phyloP scores from a whole-genome alignment of 768 basidiomycete genomes.

The Kwoniella pini region DNA sequence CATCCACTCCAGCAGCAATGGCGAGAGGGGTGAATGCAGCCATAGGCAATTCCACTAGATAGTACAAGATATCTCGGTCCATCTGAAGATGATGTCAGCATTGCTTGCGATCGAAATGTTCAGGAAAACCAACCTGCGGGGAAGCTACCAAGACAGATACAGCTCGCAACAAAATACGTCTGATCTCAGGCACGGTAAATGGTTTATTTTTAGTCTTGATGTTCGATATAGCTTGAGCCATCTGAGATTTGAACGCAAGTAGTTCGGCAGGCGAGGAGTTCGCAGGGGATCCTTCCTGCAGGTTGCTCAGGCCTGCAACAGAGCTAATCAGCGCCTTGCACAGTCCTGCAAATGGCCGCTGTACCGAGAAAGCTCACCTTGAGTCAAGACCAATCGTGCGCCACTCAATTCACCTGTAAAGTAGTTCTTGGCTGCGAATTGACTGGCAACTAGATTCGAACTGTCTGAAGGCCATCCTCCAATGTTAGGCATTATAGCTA shows the following conservation, averaged over 20 bases:
- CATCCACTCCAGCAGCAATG: conserved; percentile 82
- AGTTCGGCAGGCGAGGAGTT: conserved; percentile 66
- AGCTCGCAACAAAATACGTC: conserved; percentile 80
- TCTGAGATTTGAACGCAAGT: conserved; percentile 65
- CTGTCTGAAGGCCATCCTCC: conserved; percentile 72
- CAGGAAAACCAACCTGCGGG: conserved; percentile 60
- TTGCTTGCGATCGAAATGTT: neutral
- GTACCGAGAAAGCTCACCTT: conserved; percentile 23
- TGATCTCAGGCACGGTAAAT: conserved; percentile 78
- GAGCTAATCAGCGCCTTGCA: neutral
- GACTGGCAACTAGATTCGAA: conserved; percentile 75
- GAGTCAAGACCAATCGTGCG: conserved; percentile 54
- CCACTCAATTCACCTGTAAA: conserved; percentile 85
- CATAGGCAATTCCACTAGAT: conserved; percentile 83
- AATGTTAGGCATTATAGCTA: conserved; percentile 54
- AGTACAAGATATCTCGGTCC: conserved; percentile 80
- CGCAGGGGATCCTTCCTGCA: conserved; percentile 66
- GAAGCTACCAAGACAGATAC: conserved; percentile 74
- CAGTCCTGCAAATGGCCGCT: neutral
- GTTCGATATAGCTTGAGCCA: conserved; percentile 67
- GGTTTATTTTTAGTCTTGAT: conserved; percentile 71
- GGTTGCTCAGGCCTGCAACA: conserved; percentile 60
- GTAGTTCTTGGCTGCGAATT: conserved; percentile 87
- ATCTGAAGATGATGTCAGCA: conserved; percentile 59
- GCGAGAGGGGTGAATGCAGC: conserved; percentile 83